Evolutionary conservation across 306 rosid genomes (phyloP).

Genomic region (Medicago arabica): DNA sequence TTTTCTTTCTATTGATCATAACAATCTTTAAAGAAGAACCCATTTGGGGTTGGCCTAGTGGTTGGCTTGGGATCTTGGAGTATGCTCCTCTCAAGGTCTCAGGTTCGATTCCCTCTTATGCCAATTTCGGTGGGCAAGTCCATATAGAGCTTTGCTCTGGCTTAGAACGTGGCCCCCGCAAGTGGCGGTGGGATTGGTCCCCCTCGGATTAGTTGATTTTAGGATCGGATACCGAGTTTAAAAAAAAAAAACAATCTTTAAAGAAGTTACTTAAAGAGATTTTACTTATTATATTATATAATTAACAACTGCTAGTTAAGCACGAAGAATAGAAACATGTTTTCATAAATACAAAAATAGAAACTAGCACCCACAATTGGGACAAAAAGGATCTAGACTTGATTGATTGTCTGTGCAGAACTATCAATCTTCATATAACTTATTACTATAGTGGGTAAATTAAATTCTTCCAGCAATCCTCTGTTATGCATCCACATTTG

Average conservation of each 20-base stretch:
- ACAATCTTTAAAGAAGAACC: conserved; percentile 9
- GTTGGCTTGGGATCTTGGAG: no score
- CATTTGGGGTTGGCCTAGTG: no score
- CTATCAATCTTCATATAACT: background rate
- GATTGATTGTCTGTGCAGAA: conserved; percentile 5
- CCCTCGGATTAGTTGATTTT: no score
- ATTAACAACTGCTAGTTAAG: conserved; percentile 7
- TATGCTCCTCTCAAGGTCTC: no score
- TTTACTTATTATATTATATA: background rate
- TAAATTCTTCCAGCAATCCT: conserved; percentile 14
- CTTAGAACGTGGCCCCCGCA: no score
- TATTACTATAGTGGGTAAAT: background rate
- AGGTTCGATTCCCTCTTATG: no score
- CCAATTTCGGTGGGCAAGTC: no score
- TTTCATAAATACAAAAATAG: background rate
- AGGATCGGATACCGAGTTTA: no score
- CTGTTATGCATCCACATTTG: conserved; percentile 20
- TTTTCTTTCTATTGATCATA: background rate
- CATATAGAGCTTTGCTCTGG: no score
- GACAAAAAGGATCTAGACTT: conserved; percentile 14
- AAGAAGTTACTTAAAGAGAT: conserved; percentile 4
- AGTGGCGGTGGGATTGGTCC: no score
- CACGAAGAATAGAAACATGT: conserved; percentile 12
- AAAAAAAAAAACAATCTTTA: conserved; percentile 22
- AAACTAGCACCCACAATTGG: background rate